Evolutionary conservation across 2,329 filamentous ascomycete genomes (phyloP), one percentile per base, ranked within the genome.

Genomic region (Monosporascus sp.): DNA sequence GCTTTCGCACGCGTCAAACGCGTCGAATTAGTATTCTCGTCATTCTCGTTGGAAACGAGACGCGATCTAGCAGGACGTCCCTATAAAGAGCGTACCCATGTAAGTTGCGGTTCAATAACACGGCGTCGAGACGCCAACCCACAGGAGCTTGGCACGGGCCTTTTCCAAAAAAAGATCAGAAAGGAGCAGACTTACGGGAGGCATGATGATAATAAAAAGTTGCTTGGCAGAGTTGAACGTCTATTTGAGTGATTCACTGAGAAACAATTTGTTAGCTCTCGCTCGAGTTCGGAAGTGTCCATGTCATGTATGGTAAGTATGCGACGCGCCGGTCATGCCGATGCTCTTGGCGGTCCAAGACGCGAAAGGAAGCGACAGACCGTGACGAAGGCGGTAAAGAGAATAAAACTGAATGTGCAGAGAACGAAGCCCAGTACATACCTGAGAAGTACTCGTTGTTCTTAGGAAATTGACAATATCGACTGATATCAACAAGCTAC

Each of bases 1-100:
- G 91, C 86, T 77, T 97, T 97, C 62, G 94, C 92, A 75, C 94
- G 85, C 65, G 94, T 97, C 70, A 97, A 78, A 75, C 92, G 91
- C 74, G 88, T 90, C 57, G 88, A 85, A 55, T 78, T 75, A 60
- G 74, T 82, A 71, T 96, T 96, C 78, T 97, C 94, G 71, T 97
- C 93, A 70, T 97, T 97, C 78, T 97, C 92, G 73, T 95, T 94
- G 61, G 87, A 88, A 65, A 87, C 81, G 70, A 85, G 82, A 74
- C 91, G 87, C 70, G 85, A 82, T 73, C 88, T 84, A 66, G 85
- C 78, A 70, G 82, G 78, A 73, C 89, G 87, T 78, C 80, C 82
- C 87, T 78, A 77, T 16, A 53, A 2, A 40, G 22, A n/a, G 43
- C 26, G 53, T 40, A 35, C 31, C 31, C 17, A 41, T 22, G 53